These are phyloP conservation scores for Pugionium cornutum DNA, from an alignment of 345 rosid genomes.

Conservation along the genomic window DNA sequence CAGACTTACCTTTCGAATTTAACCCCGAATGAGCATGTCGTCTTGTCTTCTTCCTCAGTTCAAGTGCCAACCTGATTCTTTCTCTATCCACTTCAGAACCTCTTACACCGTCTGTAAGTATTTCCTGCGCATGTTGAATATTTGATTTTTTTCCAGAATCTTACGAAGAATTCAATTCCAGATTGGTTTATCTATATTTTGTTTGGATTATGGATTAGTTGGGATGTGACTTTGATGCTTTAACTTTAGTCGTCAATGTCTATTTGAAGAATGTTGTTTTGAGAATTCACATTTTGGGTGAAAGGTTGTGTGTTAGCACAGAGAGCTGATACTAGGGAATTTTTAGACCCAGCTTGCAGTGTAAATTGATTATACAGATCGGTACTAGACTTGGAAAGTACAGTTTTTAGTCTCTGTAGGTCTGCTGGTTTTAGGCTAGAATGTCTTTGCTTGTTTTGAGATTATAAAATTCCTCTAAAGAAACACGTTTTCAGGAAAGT, in stretches of 20 bases:
- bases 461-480: background rate
- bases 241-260: background rate
- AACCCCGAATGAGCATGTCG: constrained; percentile 38
- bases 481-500: background rate
- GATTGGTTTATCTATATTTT: constrained; percentile 18
- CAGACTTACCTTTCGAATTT: constrained; percentile 32
- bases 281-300: background rate
- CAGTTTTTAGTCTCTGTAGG: constrained; percentile 16
- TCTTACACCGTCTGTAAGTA: constrained; percentile 42
- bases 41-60: constrained; percentile 89
- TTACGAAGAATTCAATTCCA: background rate
- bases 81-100: constrained; percentile 64
- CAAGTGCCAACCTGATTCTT: constrained; percentile 81
- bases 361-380: background rate
- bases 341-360: background rate
- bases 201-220: background rate
- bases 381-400: background rate
- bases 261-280: constrained; percentile 6
- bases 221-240: background rate
- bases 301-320: constrained; percentile 1
- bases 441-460: background rate
- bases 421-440: constrained; percentile 1
- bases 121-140: constrained; percentile 10
- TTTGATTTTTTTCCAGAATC: background rate
- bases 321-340: background rate